Evolutionary conservation across 495 filamentous ascomycete species (phyloP).

Genomic region (Penicilliopsis zonata): DNA sequence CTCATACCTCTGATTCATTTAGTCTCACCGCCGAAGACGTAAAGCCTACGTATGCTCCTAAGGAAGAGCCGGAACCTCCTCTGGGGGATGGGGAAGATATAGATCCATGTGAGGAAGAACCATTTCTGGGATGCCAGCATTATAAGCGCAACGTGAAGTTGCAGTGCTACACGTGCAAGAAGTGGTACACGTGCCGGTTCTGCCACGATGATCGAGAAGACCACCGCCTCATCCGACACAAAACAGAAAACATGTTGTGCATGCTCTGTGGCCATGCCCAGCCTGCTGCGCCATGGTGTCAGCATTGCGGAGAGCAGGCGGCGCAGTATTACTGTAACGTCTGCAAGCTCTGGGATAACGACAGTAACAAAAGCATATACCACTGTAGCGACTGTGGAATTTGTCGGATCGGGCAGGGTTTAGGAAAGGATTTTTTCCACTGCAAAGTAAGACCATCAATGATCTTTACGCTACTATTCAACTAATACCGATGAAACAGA

Average conservation of each 20-base stretch:
- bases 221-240: slow-evolving; percentile 66
- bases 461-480: no score
- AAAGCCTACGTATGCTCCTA: slow-evolving; percentile 54
- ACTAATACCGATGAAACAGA: no score
- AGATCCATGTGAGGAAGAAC: slow-evolving; percentile 29
- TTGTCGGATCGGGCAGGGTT: slow-evolving; percentile 77
- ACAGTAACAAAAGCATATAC: slow-evolving; percentile 83
- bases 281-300: slow-evolving; percentile 65
- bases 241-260: slow-evolving; percentile 93
- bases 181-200: slow-evolving; percentile 91
- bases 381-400: slow-evolving; percentile 96
- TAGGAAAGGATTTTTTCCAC: slow-evolving; percentile 95
- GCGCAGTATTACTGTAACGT: slow-evolving; percentile 92
- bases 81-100: slow-evolving; percentile 31
- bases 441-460: slow-evolving; percentile 80
- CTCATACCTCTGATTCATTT: slow-evolving; percentile 40
- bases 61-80: slow-evolving; percentile 26
- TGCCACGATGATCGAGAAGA: slow-evolving; percentile 86
- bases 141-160: slow-evolving; percentile 94
- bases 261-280: slow-evolving; percentile 91
- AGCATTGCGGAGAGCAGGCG: slow-evolving; percentile 58
- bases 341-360: slow-evolving; percentile 96
- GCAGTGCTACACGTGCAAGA: slow-evolving; percentile 78
- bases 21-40: slow-evolving; percentile 62
- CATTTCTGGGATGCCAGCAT: slow-evolving; percentile 70